Base-by-base conservation (phyloP, 441 rosid genomes). In the Flueggea neowawraea region DNA sequence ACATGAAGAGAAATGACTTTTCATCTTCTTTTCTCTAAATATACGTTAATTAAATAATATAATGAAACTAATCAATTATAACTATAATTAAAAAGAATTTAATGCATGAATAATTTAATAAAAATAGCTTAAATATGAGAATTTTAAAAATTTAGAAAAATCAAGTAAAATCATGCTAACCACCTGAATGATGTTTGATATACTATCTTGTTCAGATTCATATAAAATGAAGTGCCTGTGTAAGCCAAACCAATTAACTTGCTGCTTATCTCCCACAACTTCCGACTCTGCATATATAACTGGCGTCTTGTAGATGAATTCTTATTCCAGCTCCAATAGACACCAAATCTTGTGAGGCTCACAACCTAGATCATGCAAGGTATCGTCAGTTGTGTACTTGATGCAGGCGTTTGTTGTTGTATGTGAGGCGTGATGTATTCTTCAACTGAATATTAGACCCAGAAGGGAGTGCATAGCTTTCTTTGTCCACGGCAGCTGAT, bases 281-380 rank as follows among this genome's bases (percentile, higher is more conserved):
- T 93, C 41, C 73, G 70, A 94, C 97, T 73, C 90, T 90, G 67
- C 83, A 89, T 4, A 72, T 75, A 69, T 90, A 83, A 69, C 97
- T 86, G 44, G 98, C 98, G 75, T 93, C 98, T 68, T 80, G 59
- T 2, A 51, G 98, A 82, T 1, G 94, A 86, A 69, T 81, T 76
- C 76, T 88, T 85, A 76, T 90, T 88, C 97, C 97, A 90, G 82
- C 97, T 93, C 97, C 98, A 88, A 62, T 93, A 88, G 31, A 87
- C 96, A 8, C 97, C 97, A 0, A 95, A 90, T 76, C 85, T 90
- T 14, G 85, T 77, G 55, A 87, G 83, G 58, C 86, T 83, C 69
- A 86, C 95, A 51, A 88, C 94, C 98, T 88, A 62, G 36, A 68
- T 63, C 54, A 60, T 6, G 47, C n/a, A 55, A 41, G 5, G 36